Conservation (phyloP, 2,329 filamentous ascomycete genomes). For the Claviceps pusilla region DNA sequence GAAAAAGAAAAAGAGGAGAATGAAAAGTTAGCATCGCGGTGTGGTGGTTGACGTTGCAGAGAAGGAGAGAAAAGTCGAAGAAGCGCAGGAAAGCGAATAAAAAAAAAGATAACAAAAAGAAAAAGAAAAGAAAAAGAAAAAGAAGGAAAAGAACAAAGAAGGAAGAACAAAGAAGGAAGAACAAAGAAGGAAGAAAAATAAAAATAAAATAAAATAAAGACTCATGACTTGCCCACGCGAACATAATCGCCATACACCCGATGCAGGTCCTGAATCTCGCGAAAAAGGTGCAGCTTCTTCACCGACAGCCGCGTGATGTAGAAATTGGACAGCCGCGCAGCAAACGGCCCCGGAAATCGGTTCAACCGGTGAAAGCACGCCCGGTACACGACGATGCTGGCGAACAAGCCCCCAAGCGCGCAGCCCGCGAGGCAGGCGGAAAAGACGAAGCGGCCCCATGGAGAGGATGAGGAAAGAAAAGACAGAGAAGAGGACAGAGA, state of each 20-base stretch:
- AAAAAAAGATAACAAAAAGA: not conserved
- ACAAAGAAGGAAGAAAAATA: not conserved
- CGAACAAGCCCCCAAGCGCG: not conserved
- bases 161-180: not conserved
- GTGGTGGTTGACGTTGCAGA: too few species aligned
- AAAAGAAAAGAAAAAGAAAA: not conserved
- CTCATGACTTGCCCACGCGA: constrained; percentile 9
- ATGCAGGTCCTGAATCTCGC: constrained; percentile 15
- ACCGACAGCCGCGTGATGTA: constrained; percentile 10
- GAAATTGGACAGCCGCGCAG: constrained; percentile 13
- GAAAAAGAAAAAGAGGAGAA: not conserved
- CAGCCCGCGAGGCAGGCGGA: not conserved
- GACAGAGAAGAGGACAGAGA: not conserved
- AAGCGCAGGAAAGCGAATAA: too few species aligned
- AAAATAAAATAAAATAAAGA: not conserved
- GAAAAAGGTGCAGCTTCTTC: constrained; percentile 11
- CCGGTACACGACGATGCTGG: constrained; percentile 11
- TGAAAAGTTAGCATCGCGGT: not conserved
- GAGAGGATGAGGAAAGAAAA: not conserved
- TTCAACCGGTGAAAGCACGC: constrained; percentile 13
- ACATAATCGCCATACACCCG: constrained; percentile 17
- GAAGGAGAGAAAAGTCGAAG: too few species aligned
- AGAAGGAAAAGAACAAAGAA: not conserved
- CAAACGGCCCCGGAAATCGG: constrained; percentile 15
- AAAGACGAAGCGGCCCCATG: not conserved